Conservation (phyloP, 768 basidiomycete genomes). For the Phaeotremella skinneri region DNA sequence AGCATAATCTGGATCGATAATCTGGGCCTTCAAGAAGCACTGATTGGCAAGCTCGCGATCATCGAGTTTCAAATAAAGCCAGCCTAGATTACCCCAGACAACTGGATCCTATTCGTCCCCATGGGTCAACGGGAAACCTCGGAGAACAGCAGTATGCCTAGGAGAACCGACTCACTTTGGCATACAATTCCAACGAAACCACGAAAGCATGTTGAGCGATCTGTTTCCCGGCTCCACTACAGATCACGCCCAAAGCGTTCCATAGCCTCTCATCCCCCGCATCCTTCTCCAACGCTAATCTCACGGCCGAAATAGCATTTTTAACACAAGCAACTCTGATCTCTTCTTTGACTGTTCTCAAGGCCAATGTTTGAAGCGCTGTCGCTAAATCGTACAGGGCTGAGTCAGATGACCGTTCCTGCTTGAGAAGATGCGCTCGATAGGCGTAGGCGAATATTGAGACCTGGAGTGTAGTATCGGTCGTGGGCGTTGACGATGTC, state of each 20-base stretch:
- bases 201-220: slow-evolving; percentile 89
- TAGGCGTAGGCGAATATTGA: slow-evolving; percentile 49
- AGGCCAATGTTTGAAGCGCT: slow-evolving; percentile 38
- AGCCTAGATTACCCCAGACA: slow-evolving; percentile 83
- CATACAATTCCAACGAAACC: slow-evolving; percentile 77
- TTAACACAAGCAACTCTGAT: slow-evolving; percentile 31
- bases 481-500: slow-evolving; percentile 5
- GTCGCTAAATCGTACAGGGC: slow-evolving; percentile 48
- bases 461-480: slow-evolving; percentile 33
- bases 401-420: slow-evolving; percentile 40
- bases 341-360: slow-evolving; percentile 11
- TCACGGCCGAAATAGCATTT: slow-evolving; percentile 55
- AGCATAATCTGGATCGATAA: slow-evolving; percentile 84
- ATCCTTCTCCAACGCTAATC: slow-evolving; percentile 70
- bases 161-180: slow-evolving; percentile 60
- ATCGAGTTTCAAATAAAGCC: slow-evolving; percentile 74
- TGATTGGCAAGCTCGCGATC: slow-evolving; percentile 82
- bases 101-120: slow-evolving; percentile 68
- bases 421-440: slow-evolving; percentile 47
- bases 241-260: slow-evolving; percentile 73
- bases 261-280: slow-evolving; percentile 72
- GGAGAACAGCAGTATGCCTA: slow-evolving; percentile 1
- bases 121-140: too few species aligned
- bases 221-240: slow-evolving; percentile 66
- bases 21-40: slow-evolving; percentile 81